Base-by-base conservation (phyloP, 2,329 filamentous ascomycete genomes). In the Allantophomopsis cytisporea region DNA sequence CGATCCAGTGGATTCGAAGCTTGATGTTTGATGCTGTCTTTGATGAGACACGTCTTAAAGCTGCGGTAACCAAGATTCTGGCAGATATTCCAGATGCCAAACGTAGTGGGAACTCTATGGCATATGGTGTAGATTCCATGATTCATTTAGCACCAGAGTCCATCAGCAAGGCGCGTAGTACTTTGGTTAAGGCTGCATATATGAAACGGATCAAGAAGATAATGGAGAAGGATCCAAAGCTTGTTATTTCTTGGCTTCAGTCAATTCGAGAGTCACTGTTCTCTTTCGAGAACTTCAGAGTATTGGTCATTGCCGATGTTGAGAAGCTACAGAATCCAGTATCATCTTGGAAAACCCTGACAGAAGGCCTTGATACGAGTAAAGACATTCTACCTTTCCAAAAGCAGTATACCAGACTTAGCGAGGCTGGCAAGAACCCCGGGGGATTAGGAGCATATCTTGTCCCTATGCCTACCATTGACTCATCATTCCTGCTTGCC, bases 41-140 rank as follows among this genome's bases (percentile, higher is more conserved):
- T 52, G 89, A 96, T 51, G 70, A 80, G 3, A 62, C 65, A 37
- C 66, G 76, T 17, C 63, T 81, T 38, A 71, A 70, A 48, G 73
- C 83, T 46, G 65, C 69, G 38, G 63, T 93, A 13, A 78, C 79
- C 42, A 93, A 94, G 59, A 76, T 93, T 35, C 69, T 95, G 14
- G 87, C 88, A 2, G 89, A 96, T 50, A 81, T 98, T 14, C 91
- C 91, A 0, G 87, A 95, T 54, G 70, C 79, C 39, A 98, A 96
- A 66, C 83, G 91, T 33, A 84, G 83, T 50, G 91, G 91, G 1
- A 74, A 79, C 41, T 64, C 65, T 33, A 80, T 80, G 76, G 64
- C 73, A 4, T 63, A 62, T 40, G 74, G 78, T 45, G 68, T 80
- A 41, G 76, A 91, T 50, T 73, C 79, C 45, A 86, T 89, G 60